Conservation (phyloP, 495 filamentous ascomycete species). For the Wilcoxina mikolae region DNA sequence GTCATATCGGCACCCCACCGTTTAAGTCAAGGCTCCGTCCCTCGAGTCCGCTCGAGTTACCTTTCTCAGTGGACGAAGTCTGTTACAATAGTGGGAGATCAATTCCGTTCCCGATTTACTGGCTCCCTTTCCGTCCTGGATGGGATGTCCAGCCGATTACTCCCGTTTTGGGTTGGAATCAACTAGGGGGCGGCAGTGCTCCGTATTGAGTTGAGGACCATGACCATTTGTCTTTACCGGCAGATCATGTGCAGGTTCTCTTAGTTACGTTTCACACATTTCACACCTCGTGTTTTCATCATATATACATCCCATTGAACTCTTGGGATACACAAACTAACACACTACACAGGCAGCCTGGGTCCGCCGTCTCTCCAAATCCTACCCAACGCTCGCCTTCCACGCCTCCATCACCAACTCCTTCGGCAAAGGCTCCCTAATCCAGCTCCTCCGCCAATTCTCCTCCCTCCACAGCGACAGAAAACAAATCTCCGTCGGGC, state of each 20-base stretch:
- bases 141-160: slow-evolving; percentile 47
- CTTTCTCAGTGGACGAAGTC: slow-evolving; percentile 55
- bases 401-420: slow-evolving; percentile 85
- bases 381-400: slow-evolving; percentile 86
- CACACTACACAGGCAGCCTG: slow-evolving; percentile 52
- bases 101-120: slow-evolving; percentile 44
- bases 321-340: neutral
- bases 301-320: neutral
- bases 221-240: slow-evolving; percentile 10
- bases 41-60: neutral
- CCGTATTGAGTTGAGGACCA: slow-evolving; percentile 45
- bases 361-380: slow-evolving; percentile 66
- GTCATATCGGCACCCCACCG: slow-evolving; percentile 37
- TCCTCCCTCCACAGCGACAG: slow-evolving; percentile 75
- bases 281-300: slow-evolving; percentile 6
- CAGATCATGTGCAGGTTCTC: slow-evolving; percentile 52
- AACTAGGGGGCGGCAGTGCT: slow-evolving; percentile 36
- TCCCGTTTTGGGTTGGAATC: slow-evolving; percentile 67
- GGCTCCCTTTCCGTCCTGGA: slow-evolving; percentile 36
- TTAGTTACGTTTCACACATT: slow-evolving; percentile 98
- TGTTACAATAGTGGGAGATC: slow-evolving; percentile 99
- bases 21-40: slow-evolving; percentile 80
- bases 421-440: slow-evolving; percentile 70
- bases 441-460: slow-evolving; percentile 77
- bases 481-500: slow-evolving; percentile 80